Percentiles rank a stretch among this genome's conserved stretches.
phyloP scores from a whole-genome alignment of 2,329 filamentous ascomycete species.

The Aspergillus fumigatus region DNA sequence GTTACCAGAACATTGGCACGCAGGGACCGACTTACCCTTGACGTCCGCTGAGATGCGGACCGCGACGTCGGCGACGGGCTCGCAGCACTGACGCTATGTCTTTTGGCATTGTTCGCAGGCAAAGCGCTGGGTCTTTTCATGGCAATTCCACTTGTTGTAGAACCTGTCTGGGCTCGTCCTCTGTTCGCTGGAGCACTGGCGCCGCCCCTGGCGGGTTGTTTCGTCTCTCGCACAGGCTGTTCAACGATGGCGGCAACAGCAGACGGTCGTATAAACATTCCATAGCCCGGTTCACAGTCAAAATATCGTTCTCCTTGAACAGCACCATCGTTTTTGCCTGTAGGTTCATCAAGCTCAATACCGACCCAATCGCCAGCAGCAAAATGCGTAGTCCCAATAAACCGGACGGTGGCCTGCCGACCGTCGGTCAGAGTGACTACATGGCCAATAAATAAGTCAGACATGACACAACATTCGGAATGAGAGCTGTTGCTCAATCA shows the following conservation, averaged over 20 bases:
- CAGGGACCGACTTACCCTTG: conserved; percentile 18
- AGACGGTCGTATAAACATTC: conserved; percentile 81
- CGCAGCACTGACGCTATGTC: conserved; percentile 66
- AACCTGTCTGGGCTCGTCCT: conserved; percentile 40
- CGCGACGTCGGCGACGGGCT: conserved; percentile 68
- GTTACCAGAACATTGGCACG: not conserved
- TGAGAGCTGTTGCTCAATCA: conserved; percentile 9
- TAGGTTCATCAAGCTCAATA: conserved; percentile 74
- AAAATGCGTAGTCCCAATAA: conserved; percentile 74
- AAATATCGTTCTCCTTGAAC: conserved; percentile 88
- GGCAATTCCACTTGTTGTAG: conserved; percentile 29
- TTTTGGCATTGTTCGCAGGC: conserved; percentile 55
- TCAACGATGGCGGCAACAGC: conserved; percentile 56
- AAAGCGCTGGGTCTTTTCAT: conserved; percentile 42
- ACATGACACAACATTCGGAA: conserved; percentile 23
- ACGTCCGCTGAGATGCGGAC: conserved; percentile 34
- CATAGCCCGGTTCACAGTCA: conserved; percentile 63
- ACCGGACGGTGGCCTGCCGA: conserved; percentile 72
- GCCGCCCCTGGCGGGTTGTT: conserved; percentile 31
- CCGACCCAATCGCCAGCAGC: conserved; percentile 82
- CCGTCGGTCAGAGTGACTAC: conserved; percentile 74
- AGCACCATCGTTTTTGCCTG: conserved; percentile 90
- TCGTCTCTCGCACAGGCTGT: conserved; percentile 34
- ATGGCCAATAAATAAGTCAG: conserved; percentile 55
- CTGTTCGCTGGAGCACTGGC: conserved; percentile 24